Evolutionary conservation across 192 early-diverging fungal species (phyloP).

Genomic region (Rhizophagus clarus): DNA sequence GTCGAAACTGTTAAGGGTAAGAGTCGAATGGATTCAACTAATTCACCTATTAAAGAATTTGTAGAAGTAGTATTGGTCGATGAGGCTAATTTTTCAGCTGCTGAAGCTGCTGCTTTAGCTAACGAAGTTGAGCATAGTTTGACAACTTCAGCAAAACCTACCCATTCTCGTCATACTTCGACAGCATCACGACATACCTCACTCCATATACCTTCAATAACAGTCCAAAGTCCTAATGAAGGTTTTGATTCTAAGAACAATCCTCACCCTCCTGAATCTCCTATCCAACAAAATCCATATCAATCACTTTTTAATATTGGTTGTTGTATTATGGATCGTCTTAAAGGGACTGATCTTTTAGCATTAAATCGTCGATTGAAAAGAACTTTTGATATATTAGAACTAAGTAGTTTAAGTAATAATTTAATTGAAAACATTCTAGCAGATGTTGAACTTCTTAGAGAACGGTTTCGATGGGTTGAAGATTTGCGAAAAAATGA

Average conservation of each 20-base stretch:
- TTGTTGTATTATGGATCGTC: constrained; percentile 43
- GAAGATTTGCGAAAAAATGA: constrained; percentile 39
- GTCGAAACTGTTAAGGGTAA: constrained; percentile 17
- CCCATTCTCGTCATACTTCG: constrained; percentile 16
- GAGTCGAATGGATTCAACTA: constrained; percentile 5
- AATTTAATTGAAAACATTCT: constrained; percentile 56
- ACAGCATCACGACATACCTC: neutral
- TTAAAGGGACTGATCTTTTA: constrained; percentile 54
- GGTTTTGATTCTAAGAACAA: neutral
- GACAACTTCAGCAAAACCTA: neutral
- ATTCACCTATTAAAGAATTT: constrained; percentile 27
- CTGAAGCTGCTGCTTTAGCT: constrained; percentile 29
- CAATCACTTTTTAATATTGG: constrained; percentile 43
- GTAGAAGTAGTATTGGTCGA: constrained; percentile 29
- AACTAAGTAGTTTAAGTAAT: constrained; percentile 57
- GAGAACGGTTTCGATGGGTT: constrained; percentile 51
- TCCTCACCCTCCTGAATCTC: neutral
- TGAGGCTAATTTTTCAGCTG: constrained; percentile 29
- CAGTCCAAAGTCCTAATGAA: neutral
- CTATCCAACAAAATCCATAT: constrained; percentile 45
- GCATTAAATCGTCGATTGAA: constrained; percentile 53
- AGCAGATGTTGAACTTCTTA: constrained; percentile 47
- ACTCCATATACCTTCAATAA: constrained; percentile 1
- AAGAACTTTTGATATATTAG: constrained; percentile 59
- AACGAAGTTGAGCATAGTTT: constrained; percentile 28